Evolutionary conservation across 2,329 filamentous ascomycete species (phyloP).

Genomic region (Arthrobotrys megalospora): DNA sequence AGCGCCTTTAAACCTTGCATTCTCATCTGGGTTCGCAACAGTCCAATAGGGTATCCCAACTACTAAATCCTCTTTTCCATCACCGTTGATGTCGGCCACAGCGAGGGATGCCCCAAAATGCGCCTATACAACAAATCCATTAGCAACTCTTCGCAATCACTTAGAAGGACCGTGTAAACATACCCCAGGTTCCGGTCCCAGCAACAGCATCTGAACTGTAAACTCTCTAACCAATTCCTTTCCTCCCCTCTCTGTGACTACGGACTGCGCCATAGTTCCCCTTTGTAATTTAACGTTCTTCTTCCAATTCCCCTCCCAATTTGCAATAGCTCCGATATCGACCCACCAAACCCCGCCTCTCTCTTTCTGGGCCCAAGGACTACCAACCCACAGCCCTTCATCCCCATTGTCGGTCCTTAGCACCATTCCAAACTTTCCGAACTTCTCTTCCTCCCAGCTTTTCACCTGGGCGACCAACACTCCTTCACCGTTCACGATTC

Average conservation of each 20-base stretch:
- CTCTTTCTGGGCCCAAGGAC: conserved; percentile 62
- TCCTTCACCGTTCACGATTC: conserved; percentile 25
- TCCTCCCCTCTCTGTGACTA: not conserved
- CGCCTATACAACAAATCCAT: conserved; percentile 11
- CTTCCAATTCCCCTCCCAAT: conserved; percentile 24
- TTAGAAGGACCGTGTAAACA: not conserved
- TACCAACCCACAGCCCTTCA: conserved; percentile 61
- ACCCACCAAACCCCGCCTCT: conserved; percentile 63
- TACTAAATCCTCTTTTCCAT: conserved; percentile 58
- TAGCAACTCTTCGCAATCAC: not conserved
- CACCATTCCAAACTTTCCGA: conserved; percentile 62
- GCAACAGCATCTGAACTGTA: conserved; percentile 26
- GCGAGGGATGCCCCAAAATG: conserved; percentile 58
- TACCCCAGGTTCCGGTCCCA: conserved; percentile 61
- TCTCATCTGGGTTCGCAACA: conserved; percentile 56
- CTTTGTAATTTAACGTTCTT: conserved; percentile 7
- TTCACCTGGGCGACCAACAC: conserved; percentile 55
- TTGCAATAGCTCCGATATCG: conserved; percentile 61
- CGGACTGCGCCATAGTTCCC: not conserved
- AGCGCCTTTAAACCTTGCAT: conserved; percentile 62
- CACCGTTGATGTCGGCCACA: conserved; percentile 45
- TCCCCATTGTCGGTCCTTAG: conserved; percentile 54
- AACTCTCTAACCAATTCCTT: conserved; percentile 33
- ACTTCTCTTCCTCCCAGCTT: conserved; percentile 45
- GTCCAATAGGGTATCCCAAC: conserved; percentile 63